Evolutionary conservation across 176 grass and related monocot species (phyloP).

Genomic region (Oryza rufipogon): DNA sequence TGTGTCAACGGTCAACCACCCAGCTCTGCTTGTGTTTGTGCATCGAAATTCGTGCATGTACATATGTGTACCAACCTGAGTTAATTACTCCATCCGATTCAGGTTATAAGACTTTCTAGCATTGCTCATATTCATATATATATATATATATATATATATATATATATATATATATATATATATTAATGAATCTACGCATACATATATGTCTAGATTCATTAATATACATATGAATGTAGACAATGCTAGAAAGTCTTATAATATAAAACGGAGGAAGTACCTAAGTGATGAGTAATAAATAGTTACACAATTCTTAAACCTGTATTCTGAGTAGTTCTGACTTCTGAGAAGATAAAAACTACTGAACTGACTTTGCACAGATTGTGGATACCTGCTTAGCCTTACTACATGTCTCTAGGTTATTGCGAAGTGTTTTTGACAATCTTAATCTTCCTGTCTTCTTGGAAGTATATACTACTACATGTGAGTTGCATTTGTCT

Average conservation of each 20-base stretch:
- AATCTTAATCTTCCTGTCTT: slow-evolving; percentile 5
- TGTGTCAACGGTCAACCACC: slow-evolving; percentile 13
- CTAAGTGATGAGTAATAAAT: background rate
- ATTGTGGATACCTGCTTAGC: background rate
- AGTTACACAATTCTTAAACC: background rate
- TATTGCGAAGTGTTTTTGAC: background rate
- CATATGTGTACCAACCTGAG: slow-evolving; percentile 33
- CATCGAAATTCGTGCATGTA: slow-evolving; percentile 36
- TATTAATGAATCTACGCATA: no score
- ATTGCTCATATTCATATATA: no score
- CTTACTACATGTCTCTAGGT: background rate
- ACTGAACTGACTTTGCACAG: background rate
- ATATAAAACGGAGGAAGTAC: no score
- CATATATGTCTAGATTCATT: no score
- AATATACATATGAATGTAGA: no score
- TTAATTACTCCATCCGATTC: background rate
- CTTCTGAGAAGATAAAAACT: background rate
- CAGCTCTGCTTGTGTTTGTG: background rate
- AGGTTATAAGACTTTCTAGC: no score
- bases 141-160: no score
- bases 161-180: no score
- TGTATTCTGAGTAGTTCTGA: background rate
- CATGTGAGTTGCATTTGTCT: background rate
- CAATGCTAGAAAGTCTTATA: no score
- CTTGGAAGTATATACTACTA: background rate